phyloP scores from a whole-genome alignment of 176 grass and related monocot genomes.

The Microstegium vimineum region DNA sequence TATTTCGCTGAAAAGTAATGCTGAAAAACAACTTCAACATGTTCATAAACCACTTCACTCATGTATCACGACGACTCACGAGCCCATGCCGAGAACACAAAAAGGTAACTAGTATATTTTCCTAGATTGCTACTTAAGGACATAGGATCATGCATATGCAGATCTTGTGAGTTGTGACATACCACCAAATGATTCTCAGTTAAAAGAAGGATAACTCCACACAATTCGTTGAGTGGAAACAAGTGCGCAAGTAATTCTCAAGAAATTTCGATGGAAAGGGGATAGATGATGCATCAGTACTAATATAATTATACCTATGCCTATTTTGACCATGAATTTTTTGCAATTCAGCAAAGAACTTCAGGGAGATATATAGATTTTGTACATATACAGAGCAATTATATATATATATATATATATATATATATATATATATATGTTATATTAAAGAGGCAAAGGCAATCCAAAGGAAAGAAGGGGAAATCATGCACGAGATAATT shows the following conservation, averaged over 20 bases:
- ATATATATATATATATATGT: too few relatives aligned
- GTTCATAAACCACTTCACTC: background rate
- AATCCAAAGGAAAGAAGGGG: background rate
- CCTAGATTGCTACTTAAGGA: background rate
- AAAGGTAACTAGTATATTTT: background rate
- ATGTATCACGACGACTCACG: background rate
- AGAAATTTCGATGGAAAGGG: background rate
- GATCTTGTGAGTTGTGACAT: background rate
- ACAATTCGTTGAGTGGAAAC: background rate
- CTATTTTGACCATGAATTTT: background rate
- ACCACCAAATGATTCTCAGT: background rate
- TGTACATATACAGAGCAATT: background rate
- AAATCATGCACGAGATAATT: background rate
- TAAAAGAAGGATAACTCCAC: background rate
- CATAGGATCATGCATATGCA: background rate
- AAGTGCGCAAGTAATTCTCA: background rate
- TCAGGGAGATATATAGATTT: background rate
- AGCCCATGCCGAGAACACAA: background rate
- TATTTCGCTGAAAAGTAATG: too few relatives aligned
- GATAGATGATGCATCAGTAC: background rate
- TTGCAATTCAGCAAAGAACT: background rate
- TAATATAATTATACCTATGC: background rate
- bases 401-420: too few relatives aligned
- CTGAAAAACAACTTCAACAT: too few relatives aligned
- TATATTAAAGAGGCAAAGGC: background rate